A percentile compares a stretch with the other conserved stretches of the same genome.
These are phyloP conservation scores for Tuber borchii DNA, from an alignment of 495 filamentous ascomycete species.

Conservation along the genomic window DNA sequence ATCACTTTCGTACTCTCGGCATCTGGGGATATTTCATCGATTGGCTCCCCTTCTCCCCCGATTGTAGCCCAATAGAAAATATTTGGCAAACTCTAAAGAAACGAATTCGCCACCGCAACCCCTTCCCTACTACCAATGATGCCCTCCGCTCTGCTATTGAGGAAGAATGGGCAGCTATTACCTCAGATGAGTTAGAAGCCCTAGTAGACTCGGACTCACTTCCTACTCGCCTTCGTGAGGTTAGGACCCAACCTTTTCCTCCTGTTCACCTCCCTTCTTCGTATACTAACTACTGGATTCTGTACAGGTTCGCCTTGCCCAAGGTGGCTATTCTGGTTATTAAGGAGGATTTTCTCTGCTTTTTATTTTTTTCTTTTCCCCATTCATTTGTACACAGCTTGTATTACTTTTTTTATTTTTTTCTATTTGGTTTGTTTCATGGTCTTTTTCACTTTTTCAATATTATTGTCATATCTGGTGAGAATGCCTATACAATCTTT, in stretches of 20 bases:
- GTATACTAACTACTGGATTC: neutral
- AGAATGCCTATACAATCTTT: no score
- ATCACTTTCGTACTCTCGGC: neutral
- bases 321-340: no score
- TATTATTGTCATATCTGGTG: no score
- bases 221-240: neutral
- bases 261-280: neutral
- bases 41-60: conserved; percentile 3
- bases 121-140: neutral
- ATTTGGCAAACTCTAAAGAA: conserved; percentile 4
- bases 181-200: neutral
- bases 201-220: conserved; percentile 4
- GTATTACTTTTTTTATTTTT: neutral
- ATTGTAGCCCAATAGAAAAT: conserved; percentile 12
- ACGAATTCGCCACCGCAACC: neutral
- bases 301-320: neutral
- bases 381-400: no score
- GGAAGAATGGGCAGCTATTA: conserved; percentile 17
- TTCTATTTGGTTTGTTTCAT: no score
- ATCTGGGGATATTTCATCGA: conserved; percentile 7
- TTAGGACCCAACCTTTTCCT: neutral
- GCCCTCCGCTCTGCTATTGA: conserved; percentile 5
- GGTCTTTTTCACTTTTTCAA: no score
- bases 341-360: neutral
- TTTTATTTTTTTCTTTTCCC: neutral